Conservation (phyloP, 805 yeast species). For the Suhomyces prunicola region DNA sequence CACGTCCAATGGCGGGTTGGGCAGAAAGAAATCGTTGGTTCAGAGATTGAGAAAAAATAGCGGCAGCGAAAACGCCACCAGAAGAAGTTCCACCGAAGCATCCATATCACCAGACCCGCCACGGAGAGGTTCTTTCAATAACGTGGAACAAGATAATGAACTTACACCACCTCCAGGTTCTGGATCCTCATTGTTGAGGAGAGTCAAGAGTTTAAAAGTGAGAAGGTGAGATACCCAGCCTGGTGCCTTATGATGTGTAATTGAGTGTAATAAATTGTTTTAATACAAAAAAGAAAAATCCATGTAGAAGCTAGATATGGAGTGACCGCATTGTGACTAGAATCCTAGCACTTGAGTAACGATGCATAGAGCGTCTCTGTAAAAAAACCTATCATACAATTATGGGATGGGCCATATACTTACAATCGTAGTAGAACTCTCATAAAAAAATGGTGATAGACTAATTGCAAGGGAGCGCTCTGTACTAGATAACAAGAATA, state of each 20-base stretch:
- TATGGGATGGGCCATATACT: too few species aligned
- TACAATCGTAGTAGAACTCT: too few species aligned
- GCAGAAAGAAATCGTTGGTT: constrained; percentile 80
- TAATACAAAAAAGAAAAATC: neutral
- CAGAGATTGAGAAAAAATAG: constrained; percentile 55
- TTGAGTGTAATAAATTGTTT: neutral
- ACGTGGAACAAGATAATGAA: constrained; percentile 8
- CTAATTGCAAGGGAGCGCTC: too few species aligned
- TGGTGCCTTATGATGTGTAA: neutral
- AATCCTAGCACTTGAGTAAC: too few species aligned
- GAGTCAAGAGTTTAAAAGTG: constrained; percentile 91
- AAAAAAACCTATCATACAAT: too few species aligned
- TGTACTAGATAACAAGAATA: too few species aligned
- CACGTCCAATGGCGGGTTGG: constrained; percentile 45
- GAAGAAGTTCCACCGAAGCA: constrained; percentile 30
- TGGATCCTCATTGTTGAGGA: constrained; percentile 56
- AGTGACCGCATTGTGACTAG: too few species aligned
- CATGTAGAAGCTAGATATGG: too few species aligned
- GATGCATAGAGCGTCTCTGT: too few species aligned
- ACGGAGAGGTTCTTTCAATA: constrained; percentile 13
- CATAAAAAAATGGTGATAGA: too few species aligned
- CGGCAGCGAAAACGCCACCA: constrained; percentile 26
- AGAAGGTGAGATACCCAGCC: constrained; percentile 23
- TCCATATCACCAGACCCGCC: constrained; percentile 8
- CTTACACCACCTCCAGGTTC: constrained; percentile 9